phyloP scores from a whole-genome alignment of 352 stramenopile genomes.

The Phytopythium litorale region DNA sequence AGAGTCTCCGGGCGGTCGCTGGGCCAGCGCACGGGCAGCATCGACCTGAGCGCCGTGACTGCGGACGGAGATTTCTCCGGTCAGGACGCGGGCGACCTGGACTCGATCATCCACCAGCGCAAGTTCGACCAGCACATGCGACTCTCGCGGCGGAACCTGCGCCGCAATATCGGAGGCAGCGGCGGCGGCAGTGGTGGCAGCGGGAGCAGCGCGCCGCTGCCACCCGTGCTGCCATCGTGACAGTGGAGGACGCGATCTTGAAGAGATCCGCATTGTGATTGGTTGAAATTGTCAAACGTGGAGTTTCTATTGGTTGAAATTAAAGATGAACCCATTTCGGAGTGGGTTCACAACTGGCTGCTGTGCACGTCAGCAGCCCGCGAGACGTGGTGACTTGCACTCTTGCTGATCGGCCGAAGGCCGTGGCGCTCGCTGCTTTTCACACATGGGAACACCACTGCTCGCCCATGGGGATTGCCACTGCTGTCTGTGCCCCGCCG shows the following conservation, averaged over 20 bases:
- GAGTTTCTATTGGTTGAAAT: neutral
- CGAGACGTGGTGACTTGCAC: no score
- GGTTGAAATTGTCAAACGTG: neutral
- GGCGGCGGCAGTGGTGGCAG: neutral
- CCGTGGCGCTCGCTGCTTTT: no score
- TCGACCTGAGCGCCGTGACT: conserved; percentile 6
- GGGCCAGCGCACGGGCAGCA: neutral
- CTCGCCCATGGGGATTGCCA: no score
- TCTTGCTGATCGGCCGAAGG: no score
- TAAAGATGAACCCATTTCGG: neutral
- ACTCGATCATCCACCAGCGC: conserved; percentile 36
- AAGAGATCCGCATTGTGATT: neutral
- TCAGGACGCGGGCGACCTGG: conserved; percentile 24
- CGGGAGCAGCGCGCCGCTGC: conserved; percentile 8
- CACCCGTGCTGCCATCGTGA: conserved; percentile 17
- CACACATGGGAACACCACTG: no score
- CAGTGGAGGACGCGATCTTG: neutral
- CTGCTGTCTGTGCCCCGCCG: no score
- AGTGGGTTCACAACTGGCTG: no score
- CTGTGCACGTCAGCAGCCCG: no score
- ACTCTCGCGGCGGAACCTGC: conserved; percentile 50
- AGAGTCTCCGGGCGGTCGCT: neutral
- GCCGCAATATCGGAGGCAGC: conserved; percentile 21
- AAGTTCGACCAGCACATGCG: conserved; percentile 80
- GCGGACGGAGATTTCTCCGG: neutral